These are phyloP conservation scores for Mycena filopes DNA, from an alignment of 768 basidiomycete species.

Conservation along the genomic window DNA sequence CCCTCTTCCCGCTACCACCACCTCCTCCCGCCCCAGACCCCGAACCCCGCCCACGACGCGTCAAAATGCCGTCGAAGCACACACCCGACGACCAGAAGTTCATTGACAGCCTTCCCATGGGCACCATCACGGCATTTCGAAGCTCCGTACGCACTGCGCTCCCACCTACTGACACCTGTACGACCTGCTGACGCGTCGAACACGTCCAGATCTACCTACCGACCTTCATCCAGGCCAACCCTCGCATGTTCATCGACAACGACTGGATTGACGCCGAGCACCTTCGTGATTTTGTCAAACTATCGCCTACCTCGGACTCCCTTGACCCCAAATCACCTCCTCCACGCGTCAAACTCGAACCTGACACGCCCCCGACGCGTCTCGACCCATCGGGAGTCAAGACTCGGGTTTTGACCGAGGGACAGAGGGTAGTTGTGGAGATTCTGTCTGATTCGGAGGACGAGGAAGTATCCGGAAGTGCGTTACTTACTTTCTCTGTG, in stretches of 20 bases:
- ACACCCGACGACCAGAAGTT: slow-evolving; percentile 4
- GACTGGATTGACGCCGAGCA: slow-evolving; percentile 14
- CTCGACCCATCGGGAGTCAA: not conserved
- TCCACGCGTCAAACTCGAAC: slow-evolving; percentile 11
- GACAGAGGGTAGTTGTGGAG: not conserved
- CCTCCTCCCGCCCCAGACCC: not conserved
- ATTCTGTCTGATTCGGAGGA: slow-evolving; percentile 11
- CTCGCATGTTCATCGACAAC: slow-evolving; percentile 2
- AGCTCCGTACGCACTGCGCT: slow-evolving; percentile 17
- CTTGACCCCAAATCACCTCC: not conserved
- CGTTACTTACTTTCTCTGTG: no score
- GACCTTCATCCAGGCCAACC: not conserved
- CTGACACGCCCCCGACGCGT: not conserved
- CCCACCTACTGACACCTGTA: slow-evolving; percentile 7
- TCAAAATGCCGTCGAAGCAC: slow-evolving; percentile 7
- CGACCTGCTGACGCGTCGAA: no score
- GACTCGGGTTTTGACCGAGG: not conserved
- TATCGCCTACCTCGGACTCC: not conserved
- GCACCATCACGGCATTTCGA: slow-evolving; percentile 8
- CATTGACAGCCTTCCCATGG: slow-evolving; percentile 4
- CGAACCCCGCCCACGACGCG: not conserved
- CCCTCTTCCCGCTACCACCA: not conserved
- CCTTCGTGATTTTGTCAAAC: slow-evolving; percentile 1
- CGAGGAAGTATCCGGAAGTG: no score
- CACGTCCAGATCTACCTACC: slow-evolving; percentile 7